These are phyloP conservation scores for Cutaneotrichosporon mucoides DNA, from an alignment of 1,284 basidiomycete species.

Conservation along the genomic window DNA sequence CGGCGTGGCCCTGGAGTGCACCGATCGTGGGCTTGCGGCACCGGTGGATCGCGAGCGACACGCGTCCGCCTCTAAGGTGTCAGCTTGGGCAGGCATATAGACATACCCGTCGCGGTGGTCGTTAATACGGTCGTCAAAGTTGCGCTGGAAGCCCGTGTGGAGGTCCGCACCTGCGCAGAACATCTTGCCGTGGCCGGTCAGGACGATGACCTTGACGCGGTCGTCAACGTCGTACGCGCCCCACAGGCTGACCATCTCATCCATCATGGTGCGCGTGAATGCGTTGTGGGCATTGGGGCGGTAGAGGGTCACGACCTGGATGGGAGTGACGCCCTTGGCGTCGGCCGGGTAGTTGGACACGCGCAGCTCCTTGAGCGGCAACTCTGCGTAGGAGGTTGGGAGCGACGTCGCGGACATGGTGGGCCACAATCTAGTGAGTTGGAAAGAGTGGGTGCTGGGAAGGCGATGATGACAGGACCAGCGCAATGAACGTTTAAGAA, in stretches of 20 bases:
- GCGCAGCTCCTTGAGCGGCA: slow-evolving; percentile 3
- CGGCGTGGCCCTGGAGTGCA: slow-evolving; percentile 16
- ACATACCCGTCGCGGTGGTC: slow-evolving; percentile 18
- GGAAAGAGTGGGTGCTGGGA: no score
- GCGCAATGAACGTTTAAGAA: no score
- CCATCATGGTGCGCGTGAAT: slow-evolving; percentile 17
- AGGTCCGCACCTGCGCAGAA: slow-evolving; percentile 23
- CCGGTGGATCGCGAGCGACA: slow-evolving; percentile 15
- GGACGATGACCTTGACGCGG: slow-evolving; percentile 18
- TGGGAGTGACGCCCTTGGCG: slow-evolving; percentile 18
- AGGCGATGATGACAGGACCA: no score
- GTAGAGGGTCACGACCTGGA: slow-evolving; percentile 22
- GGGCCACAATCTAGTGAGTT: no score
- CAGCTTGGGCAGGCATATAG: neutral
- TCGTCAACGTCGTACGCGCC: slow-evolving; percentile 13
- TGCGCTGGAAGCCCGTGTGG: slow-evolving; percentile 11
- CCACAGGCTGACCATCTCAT: slow-evolving; percentile 15
- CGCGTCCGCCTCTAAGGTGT: slow-evolving; percentile 15
- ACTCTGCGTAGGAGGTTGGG: no score
- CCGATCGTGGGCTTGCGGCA: slow-evolving; percentile 20
- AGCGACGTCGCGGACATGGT: no score
- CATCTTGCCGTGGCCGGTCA: slow-evolving; percentile 18
- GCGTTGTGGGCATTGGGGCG: slow-evolving; percentile 16
- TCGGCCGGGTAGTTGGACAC: slow-evolving; percentile 15
- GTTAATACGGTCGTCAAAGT: slow-evolving; percentile 4